Evolutionary conservation across 495 filamentous ascomycete genomes (phyloP).

Genomic region (Neurospora africana): DNA sequence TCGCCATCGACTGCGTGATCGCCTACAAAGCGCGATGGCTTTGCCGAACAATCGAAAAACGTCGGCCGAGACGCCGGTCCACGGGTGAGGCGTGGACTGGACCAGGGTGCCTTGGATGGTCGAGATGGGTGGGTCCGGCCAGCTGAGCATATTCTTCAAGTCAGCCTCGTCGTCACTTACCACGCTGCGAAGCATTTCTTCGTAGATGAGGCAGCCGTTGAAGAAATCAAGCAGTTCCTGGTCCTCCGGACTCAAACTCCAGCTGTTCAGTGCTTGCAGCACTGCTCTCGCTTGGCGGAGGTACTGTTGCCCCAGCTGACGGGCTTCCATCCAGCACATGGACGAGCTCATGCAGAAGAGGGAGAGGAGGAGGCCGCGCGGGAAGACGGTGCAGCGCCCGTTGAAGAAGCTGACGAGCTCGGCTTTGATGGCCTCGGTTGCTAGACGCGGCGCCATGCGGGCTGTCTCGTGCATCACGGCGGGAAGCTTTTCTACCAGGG

Average conservation of each 20-base stretch:
- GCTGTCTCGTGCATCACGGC: constrained; percentile 23
- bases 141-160: constrained; percentile 23
- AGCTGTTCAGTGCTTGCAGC: constrained; percentile 13
- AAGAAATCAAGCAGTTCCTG: constrained; percentile 21
- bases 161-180: constrained; percentile 25
- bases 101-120: constrained; percentile 4
- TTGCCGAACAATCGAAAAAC: constrained; percentile 24
- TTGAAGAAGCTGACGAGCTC: constrained; percentile 16
- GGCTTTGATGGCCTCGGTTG: constrained; percentile 17
- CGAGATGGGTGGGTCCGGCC: constrained; percentile 15
- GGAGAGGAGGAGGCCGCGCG: constrained; percentile 19
- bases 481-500: constrained; percentile 23
- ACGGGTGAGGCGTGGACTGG: constrained; percentile 11
- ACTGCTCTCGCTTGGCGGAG: constrained; percentile 18
- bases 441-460: constrained; percentile 13
- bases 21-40: constrained; percentile 20
- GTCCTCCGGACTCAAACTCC: constrained; percentile 7
- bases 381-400: constrained; percentile 9
- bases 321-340: constrained; percentile 25
- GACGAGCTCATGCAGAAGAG: constrained; percentile 29
- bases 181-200: constrained; percentile 26
- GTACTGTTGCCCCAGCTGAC: constrained; percentile 20
- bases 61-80: constrained; percentile 21
- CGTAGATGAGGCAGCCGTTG: constrained; percentile 26
- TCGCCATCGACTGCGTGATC: constrained; percentile 23